A percentile compares a stretch with the other conserved stretches of the same genome.
Conservation (phyloP, 2,329 filamentous ascomycete species). For the Fusarium sp. region DNA sequence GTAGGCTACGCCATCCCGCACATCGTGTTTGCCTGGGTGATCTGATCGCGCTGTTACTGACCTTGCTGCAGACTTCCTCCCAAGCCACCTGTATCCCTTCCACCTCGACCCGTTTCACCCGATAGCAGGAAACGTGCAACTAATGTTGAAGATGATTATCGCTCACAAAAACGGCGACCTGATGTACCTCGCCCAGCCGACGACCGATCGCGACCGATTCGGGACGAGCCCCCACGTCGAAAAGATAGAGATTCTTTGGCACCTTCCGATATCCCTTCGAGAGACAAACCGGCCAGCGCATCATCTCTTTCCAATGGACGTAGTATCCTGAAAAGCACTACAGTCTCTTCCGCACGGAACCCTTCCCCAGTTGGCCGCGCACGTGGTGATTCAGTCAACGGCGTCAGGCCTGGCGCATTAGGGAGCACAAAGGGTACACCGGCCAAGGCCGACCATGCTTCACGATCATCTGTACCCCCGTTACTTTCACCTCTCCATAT, state of each 20-base stretch:
- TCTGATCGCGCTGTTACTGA: slow-evolving; percentile 32
- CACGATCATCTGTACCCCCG: slow-evolving; percentile 62
- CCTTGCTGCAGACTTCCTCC: slow-evolving; percentile 51
- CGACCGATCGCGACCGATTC: slow-evolving; percentile 51
- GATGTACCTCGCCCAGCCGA: slow-evolving; percentile 54
- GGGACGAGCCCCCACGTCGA: slow-evolving; percentile 53
- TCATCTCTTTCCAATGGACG: slow-evolving; percentile 57
- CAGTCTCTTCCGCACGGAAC: slow-evolving; percentile 46
- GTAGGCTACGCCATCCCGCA: slow-evolving; percentile 32
- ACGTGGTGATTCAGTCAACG: slow-evolving; percentile 60
- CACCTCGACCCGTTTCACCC: slow-evolving; percentile 57
- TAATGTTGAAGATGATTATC: slow-evolving; percentile 60
- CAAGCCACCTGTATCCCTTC: slow-evolving; percentile 54
- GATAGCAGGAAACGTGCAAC: slow-evolving; percentile 62
- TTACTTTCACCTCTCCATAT: slow-evolving; percentile 67
- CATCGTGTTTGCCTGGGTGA: slow-evolving; percentile 8
- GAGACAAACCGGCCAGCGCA: slow-evolving; percentile 47
- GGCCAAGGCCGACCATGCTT: slow-evolving; percentile 55
- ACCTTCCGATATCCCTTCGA: slow-evolving; percentile 50
- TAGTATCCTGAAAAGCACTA: slow-evolving; percentile 51
- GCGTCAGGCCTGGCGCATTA: slow-evolving; percentile 53
- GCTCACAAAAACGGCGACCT: slow-evolving; percentile 62
- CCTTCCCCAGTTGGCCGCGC: slow-evolving; percentile 57
- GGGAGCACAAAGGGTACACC: slow-evolving; percentile 55
- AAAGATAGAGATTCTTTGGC: slow-evolving; percentile 51